Percentiles rank a stretch among this genome's conserved stretches.
Evolutionary conservation across 169 alveolate genomes (phyloP).

Genomic region (Plasmodium relictum): DNA sequence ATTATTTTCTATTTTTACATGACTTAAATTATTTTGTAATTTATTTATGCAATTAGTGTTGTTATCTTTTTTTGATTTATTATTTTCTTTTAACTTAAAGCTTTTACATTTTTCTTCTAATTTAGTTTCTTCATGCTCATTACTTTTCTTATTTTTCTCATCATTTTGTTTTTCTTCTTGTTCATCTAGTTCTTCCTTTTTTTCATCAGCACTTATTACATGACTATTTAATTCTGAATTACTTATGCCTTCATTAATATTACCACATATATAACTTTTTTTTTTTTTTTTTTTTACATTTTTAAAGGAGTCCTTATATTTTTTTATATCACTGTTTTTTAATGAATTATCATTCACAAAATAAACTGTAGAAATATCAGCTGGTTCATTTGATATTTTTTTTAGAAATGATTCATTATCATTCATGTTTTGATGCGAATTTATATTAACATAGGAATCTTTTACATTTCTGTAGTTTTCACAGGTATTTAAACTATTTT

Average conservation of each 20-base stretch:
- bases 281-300: not conserved
- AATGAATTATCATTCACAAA: no score
- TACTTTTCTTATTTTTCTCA: not conserved
- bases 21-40: no score
- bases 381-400: not conserved
- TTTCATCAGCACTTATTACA: not conserved
- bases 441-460: not conserved
- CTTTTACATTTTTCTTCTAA: not conserved
- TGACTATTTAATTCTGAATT: not conserved
- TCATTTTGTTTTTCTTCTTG: not conserved
- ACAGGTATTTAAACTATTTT: no score
- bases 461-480: no score
- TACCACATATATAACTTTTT: not conserved
- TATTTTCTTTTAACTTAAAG: not conserved
- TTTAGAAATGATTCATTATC: not conserved
- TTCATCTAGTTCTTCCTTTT: constrained; percentile 8
- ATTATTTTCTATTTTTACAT: not conserved
- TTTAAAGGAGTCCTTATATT: not conserved
- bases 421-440: not conserved
- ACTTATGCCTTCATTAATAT: not conserved
- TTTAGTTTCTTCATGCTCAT: not conserved
- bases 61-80: not conserved
- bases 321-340: no score
- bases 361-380: no score
- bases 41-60: not conserved